Percentiles rank a stretch among this genome's conserved stretches.
Evolutionary conservation across 176 grass and related monocot genomes (phyloP).

Genomic region (Rhynchospora tenuis): DNA sequence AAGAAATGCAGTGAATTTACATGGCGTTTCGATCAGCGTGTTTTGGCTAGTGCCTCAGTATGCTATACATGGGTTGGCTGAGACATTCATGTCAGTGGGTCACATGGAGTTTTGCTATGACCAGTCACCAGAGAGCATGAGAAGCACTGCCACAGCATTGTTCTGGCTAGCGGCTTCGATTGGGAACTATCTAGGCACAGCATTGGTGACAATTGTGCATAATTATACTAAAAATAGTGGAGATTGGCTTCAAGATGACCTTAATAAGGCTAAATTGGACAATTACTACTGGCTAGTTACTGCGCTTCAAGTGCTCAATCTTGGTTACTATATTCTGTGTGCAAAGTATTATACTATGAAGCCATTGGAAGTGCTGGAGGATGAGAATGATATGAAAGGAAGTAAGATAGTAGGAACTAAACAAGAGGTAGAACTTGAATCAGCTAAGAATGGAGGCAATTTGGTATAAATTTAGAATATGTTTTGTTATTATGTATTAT

Average conservation of each 20-base stretch:
- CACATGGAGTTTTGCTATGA: slow-evolving; percentile 92
- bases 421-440: slow-evolving; percentile 31
- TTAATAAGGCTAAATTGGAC: slow-evolving; percentile 74
- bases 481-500: not conserved
- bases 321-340: slow-evolving; percentile 58
- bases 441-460: slow-evolving; percentile 24
- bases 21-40: slow-evolving; percentile 55
- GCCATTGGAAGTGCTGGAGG: slow-evolving; percentile 35
- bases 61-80: slow-evolving; percentile 45
- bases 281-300: slow-evolving; percentile 83
- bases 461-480: slow-evolving; percentile 30
- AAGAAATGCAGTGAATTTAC: slow-evolving; percentile 33
- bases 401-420: slow-evolving; percentile 10
- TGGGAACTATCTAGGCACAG: slow-evolving; percentile 71
- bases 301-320: slow-evolving; percentile 55
- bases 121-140: slow-evolving; percentile 80
- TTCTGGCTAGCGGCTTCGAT: slow-evolving; percentile 67
- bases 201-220: slow-evolving; percentile 63
- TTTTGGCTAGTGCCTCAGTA: slow-evolving; percentile 60
- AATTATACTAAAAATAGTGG: slow-evolving; percentile 41
- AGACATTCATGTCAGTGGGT: slow-evolving; percentile 77
- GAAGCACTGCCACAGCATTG: slow-evolving; percentile 68
- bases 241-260: slow-evolving; percentile 88
- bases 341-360: slow-evolving; percentile 66
- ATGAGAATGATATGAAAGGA: slow-evolving; percentile 10